Conservation (phyloP, 345 rosid genomes). For the Psidium friedrichsthalianum region DNA sequence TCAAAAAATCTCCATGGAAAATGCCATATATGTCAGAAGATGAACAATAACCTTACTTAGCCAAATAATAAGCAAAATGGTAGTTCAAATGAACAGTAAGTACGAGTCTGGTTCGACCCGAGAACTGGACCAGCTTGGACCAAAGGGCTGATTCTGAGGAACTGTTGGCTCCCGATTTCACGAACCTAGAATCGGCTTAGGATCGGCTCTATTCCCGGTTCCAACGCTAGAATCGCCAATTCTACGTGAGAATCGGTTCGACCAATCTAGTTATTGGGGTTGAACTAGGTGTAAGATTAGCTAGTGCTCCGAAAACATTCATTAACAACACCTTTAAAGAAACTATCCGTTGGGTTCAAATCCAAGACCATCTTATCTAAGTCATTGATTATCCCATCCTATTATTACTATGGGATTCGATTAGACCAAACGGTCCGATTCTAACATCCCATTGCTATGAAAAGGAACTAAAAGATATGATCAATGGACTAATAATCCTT, state of each 20-base stretch:
- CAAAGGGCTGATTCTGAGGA: rapidly evolving
- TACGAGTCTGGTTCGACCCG: rapidly evolving
- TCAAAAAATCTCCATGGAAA: background rate
- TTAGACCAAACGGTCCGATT: background rate
- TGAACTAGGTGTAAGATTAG: background rate
- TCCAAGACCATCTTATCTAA: background rate
- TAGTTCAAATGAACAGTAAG: no score
- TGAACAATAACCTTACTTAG: background rate
- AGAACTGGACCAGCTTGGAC: rapidly evolving
- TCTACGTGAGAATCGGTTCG: rapidly evolving
- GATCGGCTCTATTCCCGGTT: background rate
- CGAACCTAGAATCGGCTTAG: rapidly evolving
- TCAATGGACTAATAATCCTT: background rate
- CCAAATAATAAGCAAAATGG: background rate
- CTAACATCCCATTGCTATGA: background rate
- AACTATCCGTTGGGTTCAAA: background rate
- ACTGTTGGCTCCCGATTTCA: rapidly evolving
- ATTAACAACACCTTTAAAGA: background rate
- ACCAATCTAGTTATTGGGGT: background rate
- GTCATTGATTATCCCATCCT: background rate
- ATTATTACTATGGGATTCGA: background rate
- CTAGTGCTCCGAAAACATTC: background rate
- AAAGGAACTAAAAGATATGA: background rate
- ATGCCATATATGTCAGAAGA: background rate
- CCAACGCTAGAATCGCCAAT: rapidly evolving